Base-by-base conservation (phyloP, 345 rosid genomes). In the Viola odorata region DNA sequence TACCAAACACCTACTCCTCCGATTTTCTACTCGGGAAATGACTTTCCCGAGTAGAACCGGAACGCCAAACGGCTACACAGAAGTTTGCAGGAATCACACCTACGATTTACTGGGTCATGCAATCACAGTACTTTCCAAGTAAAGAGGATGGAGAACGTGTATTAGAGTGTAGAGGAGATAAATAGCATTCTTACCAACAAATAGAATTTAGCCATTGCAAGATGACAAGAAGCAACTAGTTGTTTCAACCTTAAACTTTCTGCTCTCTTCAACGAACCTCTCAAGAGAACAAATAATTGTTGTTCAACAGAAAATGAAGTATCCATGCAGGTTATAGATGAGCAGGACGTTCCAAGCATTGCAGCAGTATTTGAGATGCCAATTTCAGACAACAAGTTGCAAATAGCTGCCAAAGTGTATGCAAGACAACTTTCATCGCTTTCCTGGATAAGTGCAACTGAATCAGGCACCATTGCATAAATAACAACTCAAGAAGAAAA, bases 341-440 rank as follows among this genome's bases (percentile, higher is more conserved):
- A 83, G 77, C 80, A 82, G 37, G 96, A 85, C 17, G 95, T 78
- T 73, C 96, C 96, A 54, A 88, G 96, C 65, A 81, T 71, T 66
- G 85, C 82, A 69, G 73, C 73, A 9, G 89, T 72, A 58, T 76
- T 85, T 59, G 90, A 85, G 81, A 88, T 77, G 37, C 96, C 91
- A 70, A 78, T 81, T 77, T 94, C 97, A 60, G 95, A 88, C 65
- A 88, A 77, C 76, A 94, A 76, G 83, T 77, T 90, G 84, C 97
- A 84, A 67, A 94, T 86, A 61, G 96, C 88, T 57, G 95, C 85
- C 70, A 90, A 70, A 49, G 97, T 86, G 75, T 94, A 94, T 45
- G 96, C 97, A 79, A 94, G 97, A 78, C 96, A 94, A 50, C 91
- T 81, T 65, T 90, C 99, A 73, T 90, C 84, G 68, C 87, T 79